Evolutionary conservation across 2,329 filamentous ascomycete genomes (phyloP).

Genomic region (Sclerotinia glacialis): DNA sequence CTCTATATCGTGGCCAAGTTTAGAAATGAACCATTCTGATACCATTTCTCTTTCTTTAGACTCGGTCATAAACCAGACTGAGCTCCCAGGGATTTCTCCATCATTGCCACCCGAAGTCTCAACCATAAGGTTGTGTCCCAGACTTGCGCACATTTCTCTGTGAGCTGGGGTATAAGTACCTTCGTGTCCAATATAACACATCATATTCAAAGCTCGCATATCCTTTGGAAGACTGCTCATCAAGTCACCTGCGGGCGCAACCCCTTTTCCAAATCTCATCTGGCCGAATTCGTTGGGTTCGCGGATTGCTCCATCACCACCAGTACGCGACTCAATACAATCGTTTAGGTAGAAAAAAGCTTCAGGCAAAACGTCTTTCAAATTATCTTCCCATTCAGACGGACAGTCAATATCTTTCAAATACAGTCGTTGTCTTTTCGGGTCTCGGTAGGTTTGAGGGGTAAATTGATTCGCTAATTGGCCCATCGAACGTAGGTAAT

Average conservation of each 20-base stretch:
- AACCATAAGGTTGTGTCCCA: slow-evolving; percentile 98
- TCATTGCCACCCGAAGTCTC: slow-evolving; percentile 73
- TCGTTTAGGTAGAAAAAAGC: slow-evolving; percentile 90
- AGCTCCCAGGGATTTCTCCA: slow-evolving; percentile 80
- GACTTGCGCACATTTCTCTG: slow-evolving; percentile 93
- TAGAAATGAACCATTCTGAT: slow-evolving; percentile 89
- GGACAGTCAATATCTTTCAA: slow-evolving; percentile 97
- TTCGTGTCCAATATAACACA: slow-evolving; percentile 98
- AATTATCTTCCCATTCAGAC: slow-evolving; percentile 74
- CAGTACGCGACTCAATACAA: slow-evolving; percentile 56
- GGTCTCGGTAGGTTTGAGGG: slow-evolving; percentile 71
- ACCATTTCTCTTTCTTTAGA: slow-evolving; percentile 87
- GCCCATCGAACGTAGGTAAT: slow-evolving; percentile 86
- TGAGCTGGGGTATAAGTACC: slow-evolving; percentile 95
- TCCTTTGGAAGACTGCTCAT: slow-evolving; percentile 87
- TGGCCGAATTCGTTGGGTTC: slow-evolving; percentile 44
- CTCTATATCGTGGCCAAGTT: slow-evolving; percentile 92
- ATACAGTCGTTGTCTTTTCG: slow-evolving; percentile 81
- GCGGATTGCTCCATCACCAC: slow-evolving; percentile 53
- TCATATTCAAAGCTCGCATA: slow-evolving; percentile 93
- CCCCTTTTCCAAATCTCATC: slow-evolving; percentile 44
- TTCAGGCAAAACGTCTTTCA: slow-evolving; percentile 74
- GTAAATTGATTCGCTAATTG: slow-evolving; percentile 81
- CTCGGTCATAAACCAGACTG: slow-evolving; percentile 99
- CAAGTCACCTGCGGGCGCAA: slow-evolving; percentile 75